Evolutionary conservation across 2,329 filamentous ascomycete species (phyloP), one percentile per base, ranked within the genome.

Genomic region (Fusarium brevicatenulatum): DNA sequence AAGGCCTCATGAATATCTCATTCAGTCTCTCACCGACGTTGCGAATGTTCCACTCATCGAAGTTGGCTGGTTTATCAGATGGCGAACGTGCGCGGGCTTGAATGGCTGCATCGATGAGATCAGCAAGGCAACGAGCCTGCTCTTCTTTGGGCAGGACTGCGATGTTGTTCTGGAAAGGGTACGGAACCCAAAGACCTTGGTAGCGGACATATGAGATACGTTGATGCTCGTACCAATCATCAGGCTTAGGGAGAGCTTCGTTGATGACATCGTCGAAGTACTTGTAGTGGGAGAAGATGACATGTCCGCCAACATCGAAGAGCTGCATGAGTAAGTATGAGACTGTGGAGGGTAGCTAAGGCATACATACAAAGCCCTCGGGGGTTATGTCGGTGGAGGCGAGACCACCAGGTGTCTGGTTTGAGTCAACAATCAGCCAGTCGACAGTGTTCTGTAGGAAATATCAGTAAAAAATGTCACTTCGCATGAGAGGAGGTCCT

Each of bases 131-230:
- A 80, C 90, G 92, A 74, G 97, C 95, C 86, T 99, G 95, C 80
- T 99, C 96, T 75, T 98, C 94, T 88, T 98, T 97, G 82, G 94
- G 93, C 80, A 99, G 86, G 91, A 98, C 95, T 79, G 95, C 97
- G 82, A 99, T 95, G 89, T 99, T 99, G 91, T 98, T 99, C 88
- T 99, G 96, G 91, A 98, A 98, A 73, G 96, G 96, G 85, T 99
- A 99, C 55, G 96, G 95, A 63, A 99, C 96, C 96, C 96, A 99
- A 80, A 94, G 89, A 75, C 89, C 89, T 90, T 97, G 95, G 91
- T 95, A 98, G 82, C 96, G 95, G 77, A 99, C 95, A 83, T 99
- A 99, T 70, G 96, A 99, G 85, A 99, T 96, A 82, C 96, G 95
- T 88, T 99, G 93, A 88, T 99, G 96, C 75, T 91, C 94, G 85